Evolutionary conservation across 2,329 filamentous ascomycete genomes (phyloP), one percentile per base, ranked within the genome.

Genomic region (Pseudophaeomoniella oleicola): DNA sequence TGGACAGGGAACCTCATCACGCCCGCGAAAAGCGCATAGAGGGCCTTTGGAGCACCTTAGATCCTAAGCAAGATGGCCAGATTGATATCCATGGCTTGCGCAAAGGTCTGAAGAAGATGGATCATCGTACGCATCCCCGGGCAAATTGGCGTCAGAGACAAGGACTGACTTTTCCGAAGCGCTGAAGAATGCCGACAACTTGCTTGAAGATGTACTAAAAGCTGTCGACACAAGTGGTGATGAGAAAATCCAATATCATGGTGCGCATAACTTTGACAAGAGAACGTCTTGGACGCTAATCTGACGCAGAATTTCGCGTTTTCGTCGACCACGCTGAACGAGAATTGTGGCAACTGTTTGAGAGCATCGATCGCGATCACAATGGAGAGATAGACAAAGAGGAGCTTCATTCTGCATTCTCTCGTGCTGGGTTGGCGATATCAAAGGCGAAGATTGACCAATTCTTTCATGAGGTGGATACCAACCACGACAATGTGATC

Each of bases 401-500:
- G n/a, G 88, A 96, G 64, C 69, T 98, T 34, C 75, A 75, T 44
- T 60, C 67, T 22, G 90, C 88, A 6, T 92, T 94, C 53, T 67
- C 77, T 41, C 71, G 69, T 36, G 81, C 84, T 29, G 87, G 87
- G 19, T 67, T 98, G 35, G 71, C 75, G 5, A 79, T 96, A 10
- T 81, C 86, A 15, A 76, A 68, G 46, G 72, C 77, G 37, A 81
- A 85, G 51, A 64, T 98, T 32, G 73, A 84, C 44, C 72, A 77
- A 43, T 96, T 98, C 63, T 94, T 98, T 54, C 64, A 72, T 44
- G 81, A 94, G 54, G 81, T 98, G 49, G 90, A 98, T 56, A 71
- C 74, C 53, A 88, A 98, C 61, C 73, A 79, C 47, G 87, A 98
- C 56, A 86, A 86, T 2, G 65, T 67, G 44, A 93, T 96, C 48